A percentile compares a stretch with the other conserved stretches of the same genome.
Evolutionary conservation across 73 alveolate species (phyloP).

Genomic region (Breviolum minutum): DNA sequence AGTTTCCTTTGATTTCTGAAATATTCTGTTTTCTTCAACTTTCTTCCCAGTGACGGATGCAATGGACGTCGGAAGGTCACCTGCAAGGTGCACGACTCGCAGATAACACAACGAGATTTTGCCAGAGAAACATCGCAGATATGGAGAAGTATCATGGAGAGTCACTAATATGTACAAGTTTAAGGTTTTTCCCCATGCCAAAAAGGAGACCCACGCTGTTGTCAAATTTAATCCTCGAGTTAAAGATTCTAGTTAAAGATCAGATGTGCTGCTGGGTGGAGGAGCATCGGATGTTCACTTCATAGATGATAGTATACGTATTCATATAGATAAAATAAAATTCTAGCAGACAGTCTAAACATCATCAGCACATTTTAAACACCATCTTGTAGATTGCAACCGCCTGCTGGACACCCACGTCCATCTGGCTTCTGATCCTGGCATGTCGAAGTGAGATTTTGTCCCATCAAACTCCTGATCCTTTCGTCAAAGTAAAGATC

Average conservation of each 20-base stretch:
- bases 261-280: neutral
- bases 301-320: neutral
- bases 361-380: too few species aligned
- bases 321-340: too few species aligned
- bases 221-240: too few species aligned
- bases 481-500: neutral
- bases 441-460: neutral
- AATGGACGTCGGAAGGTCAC: conserved; percentile 25
- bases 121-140: too few species aligned
- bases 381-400: neutral
- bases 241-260: too few species aligned
- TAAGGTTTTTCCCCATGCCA: too few species aligned
- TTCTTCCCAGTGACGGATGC: conserved; percentile 25
- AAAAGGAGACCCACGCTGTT: too few species aligned
- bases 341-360: neutral
- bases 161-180: too few species aligned
- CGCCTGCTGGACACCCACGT: conserved; percentile 23
- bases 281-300: neutral
- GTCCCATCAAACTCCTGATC: neutral
- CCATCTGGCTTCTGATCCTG: conserved; percentile 69
- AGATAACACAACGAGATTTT: too few species aligned
- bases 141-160: too few species aligned
- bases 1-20: too few species aligned
- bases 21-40: neutral
- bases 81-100: neutral